Conservation (phyloP, 805 yeast genomes). For the Yamadazyma takamatsuzukensis region DNA sequence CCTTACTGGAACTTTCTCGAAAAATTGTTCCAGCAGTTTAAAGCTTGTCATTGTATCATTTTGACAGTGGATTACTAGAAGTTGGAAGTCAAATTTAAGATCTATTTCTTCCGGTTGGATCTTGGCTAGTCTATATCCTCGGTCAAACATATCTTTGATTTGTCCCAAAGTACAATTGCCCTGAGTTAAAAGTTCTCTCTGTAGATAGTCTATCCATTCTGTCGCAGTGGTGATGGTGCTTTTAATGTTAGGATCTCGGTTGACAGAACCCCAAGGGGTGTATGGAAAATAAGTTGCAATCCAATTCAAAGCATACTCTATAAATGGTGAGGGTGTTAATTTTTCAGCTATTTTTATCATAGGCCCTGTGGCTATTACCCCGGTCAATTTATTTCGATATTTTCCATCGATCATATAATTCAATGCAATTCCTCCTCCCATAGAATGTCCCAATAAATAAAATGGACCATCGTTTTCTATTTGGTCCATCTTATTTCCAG, state of each 20-base stretch:
- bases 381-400: conserved; percentile 41
- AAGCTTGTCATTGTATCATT: conserved; percentile 57
- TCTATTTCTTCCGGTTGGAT: conserved; percentile 28
- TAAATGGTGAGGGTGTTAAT: conserved; percentile 42
- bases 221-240: conserved; percentile 44
- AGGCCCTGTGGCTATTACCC: conserved; percentile 56
- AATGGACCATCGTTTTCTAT: conserved; percentile 14
- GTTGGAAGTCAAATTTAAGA: conserved; percentile 6
- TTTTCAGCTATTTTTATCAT: conserved; percentile 53
- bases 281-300: conserved; percentile 41
- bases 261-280: conserved; percentile 11
- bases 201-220: conserved; percentile 44
- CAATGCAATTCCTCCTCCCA: conserved; percentile 74
- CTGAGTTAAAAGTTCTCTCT: conserved; percentile 35
- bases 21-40: conserved; percentile 42
- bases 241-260: conserved; percentile 9
- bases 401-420: conserved; percentile 60
- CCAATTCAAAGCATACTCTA: conserved; percentile 19
- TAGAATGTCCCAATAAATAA: conserved; percentile 64
- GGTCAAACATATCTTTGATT: conserved; percentile 55
- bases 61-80: conserved; percentile 59
- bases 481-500: conserved; percentile 20
- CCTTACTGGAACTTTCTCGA: conserved; percentile 26
- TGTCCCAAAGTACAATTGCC: conserved; percentile 45
- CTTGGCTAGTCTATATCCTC: conserved; percentile 52